Percentiles rank a stretch among this genome's conserved stretches.
These are phyloP conservation scores for Mimosa pudica DNA, from an alignment of 306 rosid genomes.

Conservation along the genomic window DNA sequence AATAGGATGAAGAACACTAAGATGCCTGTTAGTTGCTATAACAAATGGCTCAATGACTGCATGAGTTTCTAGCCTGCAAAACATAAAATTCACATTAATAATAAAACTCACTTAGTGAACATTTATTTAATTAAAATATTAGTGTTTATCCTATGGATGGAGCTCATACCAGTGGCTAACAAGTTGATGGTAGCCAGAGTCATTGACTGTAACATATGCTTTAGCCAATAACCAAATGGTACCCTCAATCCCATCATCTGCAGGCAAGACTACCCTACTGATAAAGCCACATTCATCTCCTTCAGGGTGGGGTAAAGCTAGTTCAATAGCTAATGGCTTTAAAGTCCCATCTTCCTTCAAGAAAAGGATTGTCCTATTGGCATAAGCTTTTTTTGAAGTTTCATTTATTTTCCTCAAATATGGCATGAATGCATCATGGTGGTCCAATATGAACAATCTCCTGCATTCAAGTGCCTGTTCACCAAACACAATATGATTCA, in stretches of 20 bases:
- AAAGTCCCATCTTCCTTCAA: slow-evolving; percentile 60
- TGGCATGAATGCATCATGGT: slow-evolving; percentile 77
- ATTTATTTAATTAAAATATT: not conserved
- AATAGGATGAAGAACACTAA: slow-evolving; percentile 46
- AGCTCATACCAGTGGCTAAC: slow-evolving; percentile 71
- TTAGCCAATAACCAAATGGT: slow-evolving; percentile 80
- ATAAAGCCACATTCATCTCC: slow-evolving; percentile 60
- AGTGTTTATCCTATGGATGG: not conserved
- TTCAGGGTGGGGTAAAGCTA: slow-evolving; percentile 67
- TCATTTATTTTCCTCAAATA: slow-evolving; percentile 58
- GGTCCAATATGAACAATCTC: slow-evolving; percentile 63
- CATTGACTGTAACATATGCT: slow-evolving; percentile 73
- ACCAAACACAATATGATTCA: slow-evolving; percentile 8
- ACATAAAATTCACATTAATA: not conserved
- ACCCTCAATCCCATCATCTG: slow-evolving; percentile 54
- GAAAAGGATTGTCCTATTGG: slow-evolving; percentile 73
- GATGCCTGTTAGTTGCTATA: slow-evolving; percentile 46
- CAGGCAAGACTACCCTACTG: slow-evolving; percentile 60
- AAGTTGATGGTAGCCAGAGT: slow-evolving; percentile 83
- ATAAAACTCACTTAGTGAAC: not conserved
- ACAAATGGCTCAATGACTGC: slow-evolving; percentile 69
- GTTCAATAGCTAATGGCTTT: slow-evolving; percentile 74
- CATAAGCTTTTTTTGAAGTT: slow-evolving; percentile 61
- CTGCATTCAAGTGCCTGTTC: slow-evolving; percentile 57
- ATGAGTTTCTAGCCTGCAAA: slow-evolving; percentile 69